Percentiles rank a stretch among this genome's conserved stretches.
These are phyloP conservation scores for Coniochaeta hoffmannii DNA, from an alignment of 2,329 filamentous ascomycete species.

Conservation along the genomic window DNA sequence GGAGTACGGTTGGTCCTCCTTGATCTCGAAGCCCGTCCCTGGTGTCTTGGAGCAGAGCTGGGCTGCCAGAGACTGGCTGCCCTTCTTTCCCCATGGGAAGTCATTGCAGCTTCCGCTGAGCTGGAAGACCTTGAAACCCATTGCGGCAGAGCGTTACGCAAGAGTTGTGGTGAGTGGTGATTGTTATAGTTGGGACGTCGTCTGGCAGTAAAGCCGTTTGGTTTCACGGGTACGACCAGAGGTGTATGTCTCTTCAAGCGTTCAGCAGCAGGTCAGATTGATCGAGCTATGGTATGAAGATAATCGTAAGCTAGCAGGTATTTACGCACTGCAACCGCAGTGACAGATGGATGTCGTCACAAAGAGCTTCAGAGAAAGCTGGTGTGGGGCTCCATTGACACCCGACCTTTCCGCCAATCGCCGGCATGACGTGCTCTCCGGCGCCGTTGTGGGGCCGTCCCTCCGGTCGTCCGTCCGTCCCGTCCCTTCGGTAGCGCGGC, in stretches of 20 bases:
- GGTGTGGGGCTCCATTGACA: neutral
- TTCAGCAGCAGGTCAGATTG: too few species aligned
- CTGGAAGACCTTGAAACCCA: conserved; percentile 28
- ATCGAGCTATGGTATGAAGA: too few species aligned
- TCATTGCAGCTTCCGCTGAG: conserved; percentile 44
- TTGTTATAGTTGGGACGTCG: too few species aligned
- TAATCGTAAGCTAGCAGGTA: too few species aligned
- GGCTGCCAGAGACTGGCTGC: conserved; percentile 58
- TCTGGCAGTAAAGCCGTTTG: too few species aligned
- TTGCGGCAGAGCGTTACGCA: too few species aligned
- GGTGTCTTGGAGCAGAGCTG: conserved; percentile 58
- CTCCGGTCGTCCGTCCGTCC: too few species aligned
- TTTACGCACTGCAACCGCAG: neutral
- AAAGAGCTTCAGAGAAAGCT: neutral
- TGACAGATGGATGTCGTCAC: conserved; percentile 4
- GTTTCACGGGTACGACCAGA: too few species aligned
- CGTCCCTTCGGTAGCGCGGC: too few species aligned
- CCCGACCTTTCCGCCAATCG: neutral
- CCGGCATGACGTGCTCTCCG: neutral
- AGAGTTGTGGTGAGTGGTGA: too few species aligned
- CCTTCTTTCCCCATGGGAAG: conserved; percentile 66
- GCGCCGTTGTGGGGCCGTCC: neutral
- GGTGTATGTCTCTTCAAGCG: too few species aligned
- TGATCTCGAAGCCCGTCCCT: conserved; percentile 53
- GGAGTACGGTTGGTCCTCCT: conserved; percentile 55